Percentiles rank a stretch among this genome's conserved stretches.
Evolutionary conservation across 805 yeast species (phyloP).

Genomic region (Schwanniomyces vanrijiae): DNA sequence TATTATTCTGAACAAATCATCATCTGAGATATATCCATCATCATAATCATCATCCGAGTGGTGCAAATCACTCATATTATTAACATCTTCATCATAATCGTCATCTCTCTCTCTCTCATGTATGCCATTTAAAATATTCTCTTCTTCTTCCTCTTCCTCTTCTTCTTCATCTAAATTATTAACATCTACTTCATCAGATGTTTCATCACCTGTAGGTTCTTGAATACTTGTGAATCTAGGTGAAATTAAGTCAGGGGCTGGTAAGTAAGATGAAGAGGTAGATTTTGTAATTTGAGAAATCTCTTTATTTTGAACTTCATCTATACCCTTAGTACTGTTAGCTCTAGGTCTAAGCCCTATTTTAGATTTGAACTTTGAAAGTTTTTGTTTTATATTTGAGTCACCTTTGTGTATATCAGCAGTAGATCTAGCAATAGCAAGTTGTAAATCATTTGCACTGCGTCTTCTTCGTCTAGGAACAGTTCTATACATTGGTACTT

Average conservation of each 20-base stretch:
- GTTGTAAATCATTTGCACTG: slow-evolving; percentile 8
- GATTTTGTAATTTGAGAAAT: slow-evolving; percentile 1
- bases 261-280: slow-evolving; percentile 6
- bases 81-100: slow-evolving; percentile 29
- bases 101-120: slow-evolving; percentile 13
- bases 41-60: slow-evolving; percentile 28
- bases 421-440: neutral
- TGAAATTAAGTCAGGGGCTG: neutral
- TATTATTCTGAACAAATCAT: slow-evolving; percentile 4
- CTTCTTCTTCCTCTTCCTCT: slow-evolving; percentile 22
- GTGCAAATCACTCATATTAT: slow-evolving; percentile 25
- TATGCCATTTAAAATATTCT: slow-evolving; percentile 3
- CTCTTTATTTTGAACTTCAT: neutral
- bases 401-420: slow-evolving; percentile 1
- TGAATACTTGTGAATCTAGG: neutral
- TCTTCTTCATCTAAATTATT: slow-evolving; percentile 11
- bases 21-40: slow-evolving; percentile 16
- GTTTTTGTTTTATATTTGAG: slow-evolving; percentile 14
- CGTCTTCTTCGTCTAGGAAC: slow-evolving; percentile 75
- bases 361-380: slow-evolving; percentile 22
- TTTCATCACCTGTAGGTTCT: neutral
- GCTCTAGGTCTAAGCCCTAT: slow-evolving; percentile 5
- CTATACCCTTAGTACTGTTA: neutral
- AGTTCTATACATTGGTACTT: slow-evolving; percentile 72
- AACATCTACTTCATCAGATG: neutral